These are phyloP conservation scores for Neckera pumila DNA, from an alignment of 225 moss, liverwort and hornwort species.

Conservation along the genomic window DNA sequence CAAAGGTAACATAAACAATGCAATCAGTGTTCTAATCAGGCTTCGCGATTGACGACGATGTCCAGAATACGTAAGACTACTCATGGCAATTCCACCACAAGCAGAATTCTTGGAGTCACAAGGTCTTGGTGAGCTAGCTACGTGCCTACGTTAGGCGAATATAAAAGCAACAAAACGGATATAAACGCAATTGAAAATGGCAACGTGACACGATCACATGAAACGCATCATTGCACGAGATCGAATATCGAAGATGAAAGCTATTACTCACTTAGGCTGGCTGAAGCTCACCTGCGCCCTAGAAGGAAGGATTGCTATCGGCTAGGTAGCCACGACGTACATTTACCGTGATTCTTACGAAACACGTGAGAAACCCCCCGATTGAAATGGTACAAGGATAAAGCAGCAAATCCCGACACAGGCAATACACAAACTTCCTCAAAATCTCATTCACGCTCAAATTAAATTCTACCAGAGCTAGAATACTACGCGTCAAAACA, in stretches of 20 bases:
- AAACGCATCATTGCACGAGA: not conserved
- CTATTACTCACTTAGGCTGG: not conserved
- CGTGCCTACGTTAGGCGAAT: not conserved
- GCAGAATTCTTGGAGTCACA: not conserved
- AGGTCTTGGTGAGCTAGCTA: not conserved
- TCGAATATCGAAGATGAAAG: not conserved
- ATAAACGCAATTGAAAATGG: not conserved
- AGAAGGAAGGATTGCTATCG: not conserved
- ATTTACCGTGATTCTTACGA: not conserved
- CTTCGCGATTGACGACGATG: not conserved
- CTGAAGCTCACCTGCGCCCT: not conserved
- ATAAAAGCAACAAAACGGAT: not conserved
- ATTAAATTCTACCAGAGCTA: not conserved
- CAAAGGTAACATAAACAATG: not conserved
- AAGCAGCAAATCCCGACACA: not conserved
- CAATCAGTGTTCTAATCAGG: not conserved
- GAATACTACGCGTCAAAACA: not conserved
- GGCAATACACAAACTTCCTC: not conserved
- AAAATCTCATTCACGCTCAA: not conserved
- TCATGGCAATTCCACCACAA: not conserved
- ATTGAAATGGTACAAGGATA: not conserved
- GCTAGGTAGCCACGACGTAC: not conserved
- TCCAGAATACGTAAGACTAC: not conserved
- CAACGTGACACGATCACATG: not conserved
- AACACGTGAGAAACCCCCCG: not conserved